phyloP scores from a whole-genome alignment of 148 eudicot genomes.

The Beta vulgaris region DNA sequence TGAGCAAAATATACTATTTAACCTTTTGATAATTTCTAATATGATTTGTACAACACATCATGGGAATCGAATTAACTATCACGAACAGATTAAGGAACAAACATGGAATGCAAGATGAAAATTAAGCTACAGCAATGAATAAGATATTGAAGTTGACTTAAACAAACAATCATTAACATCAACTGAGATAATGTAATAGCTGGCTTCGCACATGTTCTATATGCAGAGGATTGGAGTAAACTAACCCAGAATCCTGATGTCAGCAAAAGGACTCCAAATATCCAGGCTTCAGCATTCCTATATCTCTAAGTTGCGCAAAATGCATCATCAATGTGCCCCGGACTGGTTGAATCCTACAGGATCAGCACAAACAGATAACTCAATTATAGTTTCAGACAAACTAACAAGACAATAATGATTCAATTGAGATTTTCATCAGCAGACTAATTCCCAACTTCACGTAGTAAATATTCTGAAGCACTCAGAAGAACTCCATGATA shows the following conservation, averaged over 20 bases:
- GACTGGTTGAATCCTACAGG: not conserved
- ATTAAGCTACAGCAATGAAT: not conserved
- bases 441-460: too few relatives aligned
- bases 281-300: not conserved
- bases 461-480: not conserved
- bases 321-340: not conserved
- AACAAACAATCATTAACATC: not conserved
- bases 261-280: not conserved
- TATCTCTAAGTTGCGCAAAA: not conserved
- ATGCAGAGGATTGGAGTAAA: not conserved
- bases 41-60: not conserved
- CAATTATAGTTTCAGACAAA: not conserved
- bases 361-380: not conserved
- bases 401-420: not conserved
- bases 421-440: not conserved
- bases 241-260: conserved; percentile 1
- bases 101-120: not conserved
- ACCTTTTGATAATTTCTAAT: not conserved
- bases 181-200: not conserved
- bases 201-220: conserved; percentile 4
- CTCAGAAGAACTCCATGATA: not conserved
- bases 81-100: not conserved
- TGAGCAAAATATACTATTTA: not conserved
- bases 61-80: not conserved
- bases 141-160: conserved; percentile 5